Evolutionary conservation across 495 filamentous ascomycete species (phyloP), one percentile per base, ranked within the genome.

Genomic region (Penicillium canescens): DNA sequence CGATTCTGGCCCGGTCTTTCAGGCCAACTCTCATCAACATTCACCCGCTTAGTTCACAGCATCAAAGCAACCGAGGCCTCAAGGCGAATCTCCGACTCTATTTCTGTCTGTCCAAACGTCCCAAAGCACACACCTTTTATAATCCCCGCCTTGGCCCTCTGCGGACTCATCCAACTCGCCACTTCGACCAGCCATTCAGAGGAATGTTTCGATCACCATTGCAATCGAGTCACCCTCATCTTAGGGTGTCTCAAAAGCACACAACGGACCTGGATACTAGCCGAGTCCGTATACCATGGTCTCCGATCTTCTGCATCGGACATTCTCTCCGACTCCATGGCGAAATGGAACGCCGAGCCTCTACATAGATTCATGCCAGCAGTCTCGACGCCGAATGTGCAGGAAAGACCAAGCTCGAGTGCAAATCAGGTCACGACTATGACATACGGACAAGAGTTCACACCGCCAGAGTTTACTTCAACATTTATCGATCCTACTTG

Each of bases 1-100:
- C 52, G 57, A 28, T 64, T 71, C 38, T 69, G 67, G 55, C 65
- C 67, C 0, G 45, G 53, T 13, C 58, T 61, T 4, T 60, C 64
- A 12, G 62, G 52, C n/a, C 72, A 65, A 33, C 59, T 72, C 6
- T 68, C 71, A 4, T 68, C 73, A 1, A 68, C 73, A 2, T 66
- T 67, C 35, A 74, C 68, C 11, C 68, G 71, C 8, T 62, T 67
- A 2, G 66, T 75, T 1, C 73, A 77, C 46, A 67, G 66, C 31
- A 74, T 75, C 60, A 77, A 75, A 52, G 71, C 74, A 0, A 75
- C 73, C 2, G 71, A 76, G 45, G 74, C 73, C 21, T 75, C 73
- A 0, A 62, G 68, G 26, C 60, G 65, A 11, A 56, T 77, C 11
- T 75, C 74, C 0, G 66, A 75, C 47, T 56, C 68, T 0, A 64